Evolutionary conservation across 78 protist genomes (phyloP).

Genomic region (Dictyostelium citrinum): DNA sequence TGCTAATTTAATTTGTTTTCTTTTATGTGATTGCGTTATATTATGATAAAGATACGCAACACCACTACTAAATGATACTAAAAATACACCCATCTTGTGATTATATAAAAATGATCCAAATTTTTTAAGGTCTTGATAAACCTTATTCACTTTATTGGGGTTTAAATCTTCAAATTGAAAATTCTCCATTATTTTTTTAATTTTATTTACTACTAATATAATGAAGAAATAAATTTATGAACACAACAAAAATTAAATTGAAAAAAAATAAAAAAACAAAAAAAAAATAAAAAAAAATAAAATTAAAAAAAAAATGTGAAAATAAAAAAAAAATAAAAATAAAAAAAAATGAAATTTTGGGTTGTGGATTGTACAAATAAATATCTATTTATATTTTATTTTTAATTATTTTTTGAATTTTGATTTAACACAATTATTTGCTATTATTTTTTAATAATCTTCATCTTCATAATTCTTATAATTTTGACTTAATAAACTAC

Average conservation of each 20-base stretch:
- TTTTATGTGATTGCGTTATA: background rate
- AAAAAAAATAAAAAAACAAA: background rate
- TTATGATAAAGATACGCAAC: background rate
- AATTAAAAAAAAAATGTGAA: background rate
- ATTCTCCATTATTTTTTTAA: background rate
- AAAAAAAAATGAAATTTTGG: background rate
- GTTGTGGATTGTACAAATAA: background rate
- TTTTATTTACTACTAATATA: background rate
- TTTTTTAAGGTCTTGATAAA: background rate
- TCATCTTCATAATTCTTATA: background rate
- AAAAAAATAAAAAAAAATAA: background rate
- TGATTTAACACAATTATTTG: background rate
- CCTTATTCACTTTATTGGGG: background rate
- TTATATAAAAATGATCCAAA: background rate
- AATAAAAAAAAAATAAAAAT: background rate
- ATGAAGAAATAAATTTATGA: background rate
- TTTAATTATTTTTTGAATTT: background rate
- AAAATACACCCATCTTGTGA: conserved; percentile 7
- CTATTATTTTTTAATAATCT: background rate
- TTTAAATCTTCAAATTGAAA: background rate
- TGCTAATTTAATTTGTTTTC: background rate
- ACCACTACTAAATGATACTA: conserved; percentile 6
- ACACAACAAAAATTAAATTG: background rate
- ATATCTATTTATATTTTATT: background rate
- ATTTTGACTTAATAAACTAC: conserved; percentile 21